phyloP scores from a whole-genome alignment of 1,139 yeast genomes.

The Yamadazyma mexicana region DNA sequence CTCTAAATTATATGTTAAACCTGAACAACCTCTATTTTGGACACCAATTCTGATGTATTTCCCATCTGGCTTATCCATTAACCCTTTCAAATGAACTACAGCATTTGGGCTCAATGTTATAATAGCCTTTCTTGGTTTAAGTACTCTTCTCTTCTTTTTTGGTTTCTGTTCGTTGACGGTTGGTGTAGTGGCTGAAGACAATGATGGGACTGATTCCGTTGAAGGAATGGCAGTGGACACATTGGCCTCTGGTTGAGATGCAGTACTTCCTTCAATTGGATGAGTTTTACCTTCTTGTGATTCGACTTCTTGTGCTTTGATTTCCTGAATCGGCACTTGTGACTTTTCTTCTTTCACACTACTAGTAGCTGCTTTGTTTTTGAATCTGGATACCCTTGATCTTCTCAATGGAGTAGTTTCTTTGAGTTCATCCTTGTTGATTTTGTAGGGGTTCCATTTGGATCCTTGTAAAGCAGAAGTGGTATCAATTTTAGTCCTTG shows the following conservation, averaged over 20 bases:
- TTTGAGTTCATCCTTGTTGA: conserved; percentile 12
- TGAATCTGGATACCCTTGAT: conserved; percentile 40
- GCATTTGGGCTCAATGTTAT: conserved; percentile 79
- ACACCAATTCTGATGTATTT: conserved; percentile 90
- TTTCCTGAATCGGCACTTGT: background rate
- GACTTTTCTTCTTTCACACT: conserved; percentile 5
- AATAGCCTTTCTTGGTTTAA: conserved; percentile 83
- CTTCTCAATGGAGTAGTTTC: conserved; percentile 28
- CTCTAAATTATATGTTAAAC: conserved; percentile 86
- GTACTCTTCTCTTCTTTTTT: conserved; percentile 57
- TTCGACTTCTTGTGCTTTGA: conserved; percentile 2
- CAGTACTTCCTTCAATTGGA: background rate
- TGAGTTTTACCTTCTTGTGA: conserved; percentile 3
- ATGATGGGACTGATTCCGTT: conserved; percentile 5
- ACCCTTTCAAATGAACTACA: conserved; percentile 61
- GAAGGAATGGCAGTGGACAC: conserved; percentile 7
- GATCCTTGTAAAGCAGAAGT: conserved; percentile 15
- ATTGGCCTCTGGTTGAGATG: conserved; percentile 4
- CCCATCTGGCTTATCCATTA: conserved; percentile 81
- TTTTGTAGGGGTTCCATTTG: conserved; percentile 25
- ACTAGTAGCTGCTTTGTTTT: conserved; percentile 17
- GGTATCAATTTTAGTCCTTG: conserved; percentile 14
- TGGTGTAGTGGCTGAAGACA: conserved; percentile 10
- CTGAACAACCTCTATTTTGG: conserved; percentile 95
- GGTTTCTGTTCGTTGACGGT: conserved; percentile 12